These are phyloP conservation scores for Tilletiaria anomala DNA, from an alignment of 1,284 basidiomycete species.

Conservation along the genomic window DNA sequence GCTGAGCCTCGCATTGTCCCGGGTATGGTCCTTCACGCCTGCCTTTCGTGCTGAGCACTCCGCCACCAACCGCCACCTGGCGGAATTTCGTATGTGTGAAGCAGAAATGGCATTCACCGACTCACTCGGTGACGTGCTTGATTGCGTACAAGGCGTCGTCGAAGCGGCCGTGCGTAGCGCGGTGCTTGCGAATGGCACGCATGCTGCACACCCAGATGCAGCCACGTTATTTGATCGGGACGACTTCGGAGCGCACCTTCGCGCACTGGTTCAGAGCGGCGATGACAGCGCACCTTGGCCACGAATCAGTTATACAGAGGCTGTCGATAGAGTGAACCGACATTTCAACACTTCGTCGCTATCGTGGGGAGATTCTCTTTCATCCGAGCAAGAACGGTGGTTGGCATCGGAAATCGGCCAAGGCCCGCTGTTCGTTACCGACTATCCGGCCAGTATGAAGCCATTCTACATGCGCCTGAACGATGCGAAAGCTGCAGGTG, in stretches of 20 bases:
- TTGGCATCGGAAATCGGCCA: constrained; percentile 53
- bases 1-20: constrained; percentile 55
- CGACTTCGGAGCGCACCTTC: too few relatives aligned
- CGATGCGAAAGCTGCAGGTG: not conserved
- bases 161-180: constrained; percentile 8
- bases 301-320: constrained; percentile 68
- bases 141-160: constrained; percentile 15
- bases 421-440: constrained; percentile 76
- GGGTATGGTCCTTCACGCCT: constrained; percentile 80
- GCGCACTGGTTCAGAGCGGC: too few relatives aligned
- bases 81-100: constrained; percentile 99
- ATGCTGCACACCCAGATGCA: too few relatives aligned
- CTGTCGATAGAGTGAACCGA: constrained; percentile 50
- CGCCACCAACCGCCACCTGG: constrained; percentile 75
- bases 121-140: constrained; percentile 6
- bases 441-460: constrained; percentile 70
- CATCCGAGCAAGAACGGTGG: constrained; percentile 85
- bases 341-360: constrained; percentile 38
- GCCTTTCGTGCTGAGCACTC: constrained; percentile 84
- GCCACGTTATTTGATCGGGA: too few relatives aligned
- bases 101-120: constrained; percentile 46
- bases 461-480: constrained; percentile 76
- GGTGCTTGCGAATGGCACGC: too few relatives aligned
- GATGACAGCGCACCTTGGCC: constrained; percentile 47
- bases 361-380: constrained; percentile 59